Evolutionary conservation across 108 stramenopile genomes (phyloP).

Genomic region (Stephanodiscus minutulus): DNA sequence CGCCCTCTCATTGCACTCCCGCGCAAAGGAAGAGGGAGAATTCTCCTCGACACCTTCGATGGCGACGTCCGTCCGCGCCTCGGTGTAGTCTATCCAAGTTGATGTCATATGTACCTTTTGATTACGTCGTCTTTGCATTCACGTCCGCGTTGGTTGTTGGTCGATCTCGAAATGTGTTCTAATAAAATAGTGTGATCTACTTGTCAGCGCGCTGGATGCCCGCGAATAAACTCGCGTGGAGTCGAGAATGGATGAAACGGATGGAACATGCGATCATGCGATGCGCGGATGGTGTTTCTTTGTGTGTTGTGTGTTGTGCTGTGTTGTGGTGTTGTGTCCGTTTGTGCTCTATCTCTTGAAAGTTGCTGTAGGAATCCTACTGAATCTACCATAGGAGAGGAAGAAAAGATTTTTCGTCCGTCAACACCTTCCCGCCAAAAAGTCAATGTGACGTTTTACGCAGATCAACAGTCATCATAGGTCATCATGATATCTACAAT

Average conservation of each 20-base stretch:
- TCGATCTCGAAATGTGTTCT: too few species aligned
- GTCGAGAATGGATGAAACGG: neutral
- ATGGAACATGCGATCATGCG: neutral
- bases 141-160: neutral
- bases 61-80: slow-evolving; percentile 1
- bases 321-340: too few species aligned
- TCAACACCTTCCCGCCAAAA: too few species aligned
- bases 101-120: neutral
- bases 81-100: slow-evolving; percentile 21
- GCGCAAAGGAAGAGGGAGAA: slow-evolving; percentile 21
- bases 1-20: slow-evolving; percentile 2
- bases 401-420: too few species aligned
- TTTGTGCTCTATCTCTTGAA: too few species aligned
- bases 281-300: neutral
- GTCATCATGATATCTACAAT: too few species aligned
- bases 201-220: neutral
- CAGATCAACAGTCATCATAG: too few species aligned
- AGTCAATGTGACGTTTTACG: too few species aligned
- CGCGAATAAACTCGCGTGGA: neutral
- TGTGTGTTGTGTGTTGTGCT: too few species aligned
- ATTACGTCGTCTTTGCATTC: neutral
- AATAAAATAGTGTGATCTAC: neutral
- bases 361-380: too few species aligned
- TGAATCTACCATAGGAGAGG: too few species aligned
- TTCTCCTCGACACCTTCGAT: neutral